Conservation (phyloP, 345 rosid species). For the Aquilaria sinensis region DNA sequence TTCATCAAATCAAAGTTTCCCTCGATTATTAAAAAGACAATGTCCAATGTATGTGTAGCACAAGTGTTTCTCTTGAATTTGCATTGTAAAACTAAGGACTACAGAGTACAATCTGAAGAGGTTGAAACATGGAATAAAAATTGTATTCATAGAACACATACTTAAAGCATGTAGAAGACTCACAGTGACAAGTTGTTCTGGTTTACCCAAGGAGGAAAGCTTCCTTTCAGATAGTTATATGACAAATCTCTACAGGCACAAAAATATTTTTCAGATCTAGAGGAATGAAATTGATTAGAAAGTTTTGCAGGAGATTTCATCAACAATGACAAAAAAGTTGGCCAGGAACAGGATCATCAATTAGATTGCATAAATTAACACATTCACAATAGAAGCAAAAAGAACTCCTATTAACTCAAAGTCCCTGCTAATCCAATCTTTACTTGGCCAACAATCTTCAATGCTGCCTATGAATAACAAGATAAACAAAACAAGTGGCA, state of each 20-base stretch:
- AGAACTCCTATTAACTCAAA: too few relatives aligned
- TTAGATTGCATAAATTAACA: too few relatives aligned
- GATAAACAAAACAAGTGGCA: neutral
- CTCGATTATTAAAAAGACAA: neutral
- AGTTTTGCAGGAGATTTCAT: too few relatives aligned
- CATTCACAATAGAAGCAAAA: too few relatives aligned
- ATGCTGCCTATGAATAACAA: neutral
- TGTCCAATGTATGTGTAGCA: neutral
- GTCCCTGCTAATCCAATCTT: neutral
- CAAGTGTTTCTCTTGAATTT: too few relatives aligned
- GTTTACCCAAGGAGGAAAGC: slow-evolving; percentile 63
- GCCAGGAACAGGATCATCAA: too few relatives aligned
- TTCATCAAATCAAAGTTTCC: neutral
- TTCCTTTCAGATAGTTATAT: slow-evolving; percentile 60
- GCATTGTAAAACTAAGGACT: too few relatives aligned
- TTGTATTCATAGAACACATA: neutral
- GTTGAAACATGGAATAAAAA: neutral
- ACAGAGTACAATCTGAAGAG: too few relatives aligned
- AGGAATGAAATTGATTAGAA: too few relatives aligned
- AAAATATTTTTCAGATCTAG: neutral
- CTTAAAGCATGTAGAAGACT: slow-evolving; percentile 14
- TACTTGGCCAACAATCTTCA: neutral
- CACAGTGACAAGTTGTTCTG: slow-evolving; percentile 41
- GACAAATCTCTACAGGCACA: slow-evolving; percentile 60
- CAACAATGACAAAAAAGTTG: too few relatives aligned